Evolutionary conservation across 371 early-diverging fungal genomes (phyloP).

Genomic region (Mortierella sp.): DNA sequence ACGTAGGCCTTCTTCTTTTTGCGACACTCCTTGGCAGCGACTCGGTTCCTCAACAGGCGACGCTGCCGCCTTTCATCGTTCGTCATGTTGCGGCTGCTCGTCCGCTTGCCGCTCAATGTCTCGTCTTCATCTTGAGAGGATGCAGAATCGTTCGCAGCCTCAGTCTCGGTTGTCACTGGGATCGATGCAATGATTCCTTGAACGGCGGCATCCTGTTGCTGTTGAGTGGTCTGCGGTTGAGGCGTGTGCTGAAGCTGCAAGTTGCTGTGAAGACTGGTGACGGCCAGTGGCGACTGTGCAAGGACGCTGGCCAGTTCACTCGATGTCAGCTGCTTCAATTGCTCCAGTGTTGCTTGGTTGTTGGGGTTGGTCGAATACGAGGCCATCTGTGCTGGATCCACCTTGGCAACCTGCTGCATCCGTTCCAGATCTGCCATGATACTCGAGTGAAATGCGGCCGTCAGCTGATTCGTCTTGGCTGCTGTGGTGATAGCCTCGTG

Average conservation of each 20-base stretch:
- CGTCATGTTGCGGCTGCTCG: slow-evolving; percentile 62
- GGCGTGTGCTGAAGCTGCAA: slow-evolving; percentile 23
- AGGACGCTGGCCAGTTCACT: slow-evolving; percentile 56
- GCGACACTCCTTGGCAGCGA: slow-evolving; percentile 88
- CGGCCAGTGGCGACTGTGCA: slow-evolving; percentile 40
- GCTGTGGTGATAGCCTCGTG: slow-evolving; percentile 29
- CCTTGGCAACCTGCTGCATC: slow-evolving; percentile 53
- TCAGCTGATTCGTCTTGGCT: slow-evolving; percentile 27
- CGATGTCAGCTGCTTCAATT: slow-evolving; percentile 54
- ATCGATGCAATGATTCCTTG: slow-evolving; percentile 39
- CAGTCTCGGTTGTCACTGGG: slow-evolving; percentile 23
- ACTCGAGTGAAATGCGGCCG: slow-evolving; percentile 41
- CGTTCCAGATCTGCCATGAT: slow-evolving; percentile 56
- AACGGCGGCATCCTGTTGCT: slow-evolving; percentile 37
- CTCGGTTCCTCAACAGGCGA: slow-evolving; percentile 78
- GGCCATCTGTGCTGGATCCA: slow-evolving; percentile 51
- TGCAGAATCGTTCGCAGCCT: slow-evolving; percentile 24
- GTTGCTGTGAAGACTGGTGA: slow-evolving; percentile 34
- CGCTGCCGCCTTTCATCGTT: slow-evolving; percentile 84
- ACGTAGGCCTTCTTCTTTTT: slow-evolving; percentile 87
- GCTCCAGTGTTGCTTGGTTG: slow-evolving; percentile 55
- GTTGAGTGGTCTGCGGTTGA: slow-evolving; percentile 25
- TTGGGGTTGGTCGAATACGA: slow-evolving; percentile 56
- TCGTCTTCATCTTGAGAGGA: slow-evolving; percentile 46
- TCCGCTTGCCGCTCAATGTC: slow-evolving; percentile 40